A percentile compares a stretch with the other conserved stretches of the same genome.
phyloP scores from a whole-genome alignment of 257 asterid genomes.

The Perilla frutescens region DNA sequence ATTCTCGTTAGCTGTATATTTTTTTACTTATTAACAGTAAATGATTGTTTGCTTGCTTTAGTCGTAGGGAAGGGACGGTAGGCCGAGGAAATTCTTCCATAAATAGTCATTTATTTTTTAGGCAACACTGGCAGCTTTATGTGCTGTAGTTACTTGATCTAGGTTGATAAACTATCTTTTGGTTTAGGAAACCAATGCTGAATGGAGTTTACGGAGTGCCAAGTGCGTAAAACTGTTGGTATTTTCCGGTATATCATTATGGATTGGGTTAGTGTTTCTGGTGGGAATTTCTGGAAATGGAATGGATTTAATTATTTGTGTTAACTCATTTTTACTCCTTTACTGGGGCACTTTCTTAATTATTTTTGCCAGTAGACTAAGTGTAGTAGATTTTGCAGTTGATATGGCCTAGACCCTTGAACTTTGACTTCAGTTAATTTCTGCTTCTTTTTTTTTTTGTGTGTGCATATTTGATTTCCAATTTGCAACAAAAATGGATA shows the following conservation, averaged over 20 bases:
- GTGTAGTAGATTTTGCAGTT: slow-evolving; percentile 7
- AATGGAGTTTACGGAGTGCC: slow-evolving; percentile 16
- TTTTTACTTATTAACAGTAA: slow-evolving; percentile 10
- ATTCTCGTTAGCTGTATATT: slow-evolving; percentile 16
- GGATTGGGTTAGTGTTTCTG: too few relatives aligned
- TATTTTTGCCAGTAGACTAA: background rate
- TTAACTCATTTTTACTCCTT: background rate
- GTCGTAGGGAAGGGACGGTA: background rate
- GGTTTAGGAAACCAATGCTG: slow-evolving; percentile 6
- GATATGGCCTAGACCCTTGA: slow-evolving; percentile 13
- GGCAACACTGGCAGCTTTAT: background rate
- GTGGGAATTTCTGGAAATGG: slow-evolving; percentile 12
- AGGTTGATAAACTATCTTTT: slow-evolving; percentile 14
- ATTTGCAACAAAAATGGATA: background rate
- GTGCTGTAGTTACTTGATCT: slow-evolving; percentile 8
- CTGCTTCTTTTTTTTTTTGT: background rate
- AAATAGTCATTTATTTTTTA: slow-evolving; percentile 14
- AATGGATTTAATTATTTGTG: background rate
- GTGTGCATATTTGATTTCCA: background rate
- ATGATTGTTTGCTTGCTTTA: slow-evolving; percentile 18
- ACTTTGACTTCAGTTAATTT: background rate
- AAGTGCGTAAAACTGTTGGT: background rate
- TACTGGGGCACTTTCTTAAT: background rate
- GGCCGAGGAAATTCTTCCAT: background rate
- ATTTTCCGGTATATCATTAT: too few relatives aligned